Evolutionary conservation across 352 stramenopile species (phyloP).

Genomic region (Phytophthora sp.): DNA sequence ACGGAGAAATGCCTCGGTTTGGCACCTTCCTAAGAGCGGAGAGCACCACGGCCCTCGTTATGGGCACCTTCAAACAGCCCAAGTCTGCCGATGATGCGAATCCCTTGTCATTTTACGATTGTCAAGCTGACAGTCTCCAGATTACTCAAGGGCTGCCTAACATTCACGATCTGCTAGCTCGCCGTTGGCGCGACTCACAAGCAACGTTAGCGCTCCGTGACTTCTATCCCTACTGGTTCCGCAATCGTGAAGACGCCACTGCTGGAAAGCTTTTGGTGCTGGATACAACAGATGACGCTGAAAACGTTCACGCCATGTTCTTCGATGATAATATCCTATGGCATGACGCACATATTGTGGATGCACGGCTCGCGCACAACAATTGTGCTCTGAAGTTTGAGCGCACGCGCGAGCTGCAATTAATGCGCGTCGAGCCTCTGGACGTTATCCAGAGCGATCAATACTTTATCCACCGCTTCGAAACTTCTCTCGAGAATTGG

Average conservation of each 20-base stretch:
- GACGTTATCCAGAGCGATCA: slow-evolving; percentile 53
- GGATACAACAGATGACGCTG: slow-evolving; percentile 26
- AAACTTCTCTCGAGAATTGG: slow-evolving; percentile 37
- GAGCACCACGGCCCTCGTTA: slow-evolving; percentile 54
- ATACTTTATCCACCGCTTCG: slow-evolving; percentile 66
- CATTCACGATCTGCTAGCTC: slow-evolving; percentile 64
- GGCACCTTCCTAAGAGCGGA: slow-evolving; percentile 73
- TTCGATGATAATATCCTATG: slow-evolving; percentile 85
- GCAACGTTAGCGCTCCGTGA: slow-evolving; percentile 74
- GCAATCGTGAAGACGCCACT: slow-evolving; percentile 48
- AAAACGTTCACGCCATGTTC: slow-evolving; percentile 59
- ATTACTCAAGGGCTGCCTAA: slow-evolving; percentile 44
- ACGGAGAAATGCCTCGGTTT: slow-evolving; percentile 41
- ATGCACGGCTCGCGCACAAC: slow-evolving; percentile 46
- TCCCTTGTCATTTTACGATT: slow-evolving; percentile 46
- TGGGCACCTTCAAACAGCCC: slow-evolving; percentile 81
- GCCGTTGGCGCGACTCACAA: slow-evolving; percentile 51
- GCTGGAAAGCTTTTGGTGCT: slow-evolving; percentile 70
- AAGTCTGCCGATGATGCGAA: slow-evolving; percentile 24
- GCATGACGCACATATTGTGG: slow-evolving; percentile 77
- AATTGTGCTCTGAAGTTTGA: slow-evolving; percentile 40
- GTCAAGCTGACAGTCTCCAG: slow-evolving; percentile 1
- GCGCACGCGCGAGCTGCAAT: slow-evolving; percentile 42
- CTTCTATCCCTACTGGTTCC: slow-evolving; percentile 82
- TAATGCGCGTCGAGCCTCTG: slow-evolving; percentile 74